Percentiles rank a stretch among this genome's conserved stretches.
phyloP scores from a whole-genome alignment of 2,329 filamentous ascomycete genomes.

The Fusarium newnesense region DNA sequence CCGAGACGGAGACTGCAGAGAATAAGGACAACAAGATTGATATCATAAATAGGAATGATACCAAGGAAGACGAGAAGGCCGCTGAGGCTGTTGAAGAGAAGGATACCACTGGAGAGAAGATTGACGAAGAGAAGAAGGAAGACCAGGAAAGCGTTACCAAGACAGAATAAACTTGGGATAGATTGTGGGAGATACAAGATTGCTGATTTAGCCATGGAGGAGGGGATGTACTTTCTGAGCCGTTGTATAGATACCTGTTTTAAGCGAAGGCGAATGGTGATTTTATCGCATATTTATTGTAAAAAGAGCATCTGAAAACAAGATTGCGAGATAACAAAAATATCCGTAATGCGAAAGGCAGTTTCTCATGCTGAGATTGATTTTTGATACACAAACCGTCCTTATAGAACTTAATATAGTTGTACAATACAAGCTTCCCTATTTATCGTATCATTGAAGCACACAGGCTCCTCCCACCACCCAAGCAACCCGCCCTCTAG shows the following conservation, averaged over 20 bases:
- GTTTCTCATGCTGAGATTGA: conserved; percentile 29
- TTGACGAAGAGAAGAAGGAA: conserved; percentile 22
- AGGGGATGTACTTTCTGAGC: conserved; percentile 36
- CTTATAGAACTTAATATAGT: conserved; percentile 39
- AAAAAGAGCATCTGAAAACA: conserved; percentile 22
- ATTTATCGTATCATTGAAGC: conserved; percentile 37
- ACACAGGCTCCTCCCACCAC: conserved; percentile 14
- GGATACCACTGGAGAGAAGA: conserved; percentile 19
- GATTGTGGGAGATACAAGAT: conserved; percentile 31
- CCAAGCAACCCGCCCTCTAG: not conserved
- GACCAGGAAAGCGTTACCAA: conserved; percentile 12
- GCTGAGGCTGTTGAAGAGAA: conserved; percentile 18
- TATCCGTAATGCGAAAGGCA: conserved; percentile 15
- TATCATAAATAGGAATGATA: conserved; percentile 11
- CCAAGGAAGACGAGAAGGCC: conserved; percentile 4
- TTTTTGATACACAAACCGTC: conserved; percentile 40
- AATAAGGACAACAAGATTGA: conserved; percentile 6
- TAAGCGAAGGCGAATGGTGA: conserved; percentile 48
- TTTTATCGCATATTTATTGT: conserved; percentile 38
- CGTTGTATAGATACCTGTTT: conserved; percentile 47
- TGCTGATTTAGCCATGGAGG: conserved; percentile 31
- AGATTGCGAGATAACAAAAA: conserved; percentile 14
- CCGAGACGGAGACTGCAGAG: conserved; percentile 3
- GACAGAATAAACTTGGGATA: conserved; percentile 26
- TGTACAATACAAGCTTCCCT: conserved; percentile 43